Conservation (phyloP, 1,139 yeast species). For the Lodderomyces theae region DNA sequence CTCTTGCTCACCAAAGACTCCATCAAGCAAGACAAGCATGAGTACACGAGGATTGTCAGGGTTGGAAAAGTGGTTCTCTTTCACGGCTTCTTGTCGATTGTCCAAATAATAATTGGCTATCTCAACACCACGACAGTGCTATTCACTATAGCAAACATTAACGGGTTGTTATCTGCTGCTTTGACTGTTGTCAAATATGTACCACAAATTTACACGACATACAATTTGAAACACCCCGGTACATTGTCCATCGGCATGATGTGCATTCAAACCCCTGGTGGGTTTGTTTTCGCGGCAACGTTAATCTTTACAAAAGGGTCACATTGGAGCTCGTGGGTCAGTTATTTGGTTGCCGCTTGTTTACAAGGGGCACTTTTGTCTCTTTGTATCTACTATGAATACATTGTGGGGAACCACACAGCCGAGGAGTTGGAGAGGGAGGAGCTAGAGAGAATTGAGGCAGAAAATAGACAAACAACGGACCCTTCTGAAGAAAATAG, state of each 20-base stretch:
- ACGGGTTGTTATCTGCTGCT: conserved; percentile 62
- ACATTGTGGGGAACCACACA: conserved; percentile 18
- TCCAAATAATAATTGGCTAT: conserved; percentile 33
- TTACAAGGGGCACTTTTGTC: conserved; percentile 47
- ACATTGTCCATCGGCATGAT: conserved; percentile 78
- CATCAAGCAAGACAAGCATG: conserved; percentile 44
- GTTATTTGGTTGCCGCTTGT: conserved; percentile 70
- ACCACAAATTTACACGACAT: conserved; percentile 79
- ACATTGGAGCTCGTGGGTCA: conserved; percentile 85
- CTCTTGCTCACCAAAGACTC: conserved; percentile 46
- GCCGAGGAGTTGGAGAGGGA: conserved; percentile 32
- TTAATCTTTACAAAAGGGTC: conserved; percentile 72
- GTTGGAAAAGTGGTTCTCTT: conserved; percentile 40
- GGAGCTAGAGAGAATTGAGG: conserved; percentile 32
- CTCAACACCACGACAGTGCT: conserved; percentile 19
- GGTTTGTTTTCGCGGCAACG: conserved; percentile 72
- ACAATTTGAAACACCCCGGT: conserved; percentile 69
- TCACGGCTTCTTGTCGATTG: conserved; percentile 35
- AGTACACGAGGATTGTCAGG: conserved; percentile 39
- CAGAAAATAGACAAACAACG: conserved; percentile 20
- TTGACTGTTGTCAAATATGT: conserved; percentile 71
- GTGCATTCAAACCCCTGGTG: conserved; percentile 90
- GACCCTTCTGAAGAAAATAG: background rate
- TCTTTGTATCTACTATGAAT: conserved; percentile 40
- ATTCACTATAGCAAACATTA: conserved; percentile 49